Evolutionary conservation across 164 flowering plant genomes (phyloP).

Genomic region (Vitis labrusca): DNA sequence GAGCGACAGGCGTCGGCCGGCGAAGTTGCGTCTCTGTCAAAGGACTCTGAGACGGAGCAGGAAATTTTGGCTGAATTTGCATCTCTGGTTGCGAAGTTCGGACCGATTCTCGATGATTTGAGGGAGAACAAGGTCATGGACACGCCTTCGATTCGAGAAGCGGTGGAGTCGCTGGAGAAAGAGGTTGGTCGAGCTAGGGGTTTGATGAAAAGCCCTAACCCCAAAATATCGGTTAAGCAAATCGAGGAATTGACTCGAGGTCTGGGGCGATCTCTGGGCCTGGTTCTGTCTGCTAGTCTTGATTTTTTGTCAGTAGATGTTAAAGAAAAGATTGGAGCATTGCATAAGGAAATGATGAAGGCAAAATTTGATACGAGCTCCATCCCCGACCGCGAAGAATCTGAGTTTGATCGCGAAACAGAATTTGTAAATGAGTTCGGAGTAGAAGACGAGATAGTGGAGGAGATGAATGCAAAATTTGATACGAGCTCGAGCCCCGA

Average conservation of each 20-base stretch:
- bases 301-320: slow-evolving; percentile 30
- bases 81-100: slow-evolving; percentile 31
- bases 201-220: slow-evolving; percentile 17
- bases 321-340: slow-evolving; percentile 34
- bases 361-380: slow-evolving; percentile 24
- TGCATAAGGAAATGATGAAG: slow-evolving; percentile 31
- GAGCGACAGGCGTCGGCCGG: slow-evolving; percentile 28
- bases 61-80: slow-evolving; percentile 39
- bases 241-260: slow-evolving; percentile 40
- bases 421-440: slow-evolving; percentile 13
- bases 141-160: slow-evolving; percentile 30
- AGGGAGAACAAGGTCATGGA: slow-evolving; percentile 25
- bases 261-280: slow-evolving; percentile 64
- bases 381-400: not conserved
- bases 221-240: slow-evolving; percentile 14
- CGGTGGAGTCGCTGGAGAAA: slow-evolving; percentile 41
- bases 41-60: slow-evolving; percentile 23
- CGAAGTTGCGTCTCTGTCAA: slow-evolving; percentile 33
- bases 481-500: slow-evolving; percentile 1
- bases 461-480: slow-evolving; percentile 16
- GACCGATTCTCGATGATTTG: slow-evolving; percentile 40
- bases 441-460: slow-evolving; percentile 21
- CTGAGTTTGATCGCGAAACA: slow-evolving; percentile 13
- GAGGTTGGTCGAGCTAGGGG: slow-evolving; percentile 39
- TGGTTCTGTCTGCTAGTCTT: slow-evolving; percentile 43